phyloP scores from a whole-genome alignment of 805 yeast species.

The Zygosaccharomyces rouxii region DNA sequence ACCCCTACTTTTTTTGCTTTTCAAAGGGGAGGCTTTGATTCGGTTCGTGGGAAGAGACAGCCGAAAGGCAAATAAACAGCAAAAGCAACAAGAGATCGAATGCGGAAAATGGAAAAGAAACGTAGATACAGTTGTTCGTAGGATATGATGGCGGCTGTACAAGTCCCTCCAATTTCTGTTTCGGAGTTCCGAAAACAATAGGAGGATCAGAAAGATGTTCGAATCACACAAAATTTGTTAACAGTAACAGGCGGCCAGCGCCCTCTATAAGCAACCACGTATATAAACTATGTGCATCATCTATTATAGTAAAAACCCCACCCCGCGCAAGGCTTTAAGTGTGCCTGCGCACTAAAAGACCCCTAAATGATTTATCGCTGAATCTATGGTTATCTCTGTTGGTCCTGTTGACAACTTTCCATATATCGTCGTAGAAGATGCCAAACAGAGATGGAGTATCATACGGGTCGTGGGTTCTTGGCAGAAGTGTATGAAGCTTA shows the following conservation, averaged over 20 bases:
- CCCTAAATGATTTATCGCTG: slow-evolving; percentile 4
- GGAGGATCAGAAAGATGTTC: not conserved
- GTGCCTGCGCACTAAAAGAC: slow-evolving; percentile 5
- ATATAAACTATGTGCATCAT: not conserved
- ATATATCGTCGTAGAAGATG: slow-evolving; percentile 32
- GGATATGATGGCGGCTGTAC: not conserved
- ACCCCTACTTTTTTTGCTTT: not conserved
- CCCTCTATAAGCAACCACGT: not conserved
- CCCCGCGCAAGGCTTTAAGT: not conserved
- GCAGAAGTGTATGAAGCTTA: slow-evolving; percentile 24
- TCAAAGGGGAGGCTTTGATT: not conserved
- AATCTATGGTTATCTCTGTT: slow-evolving; percentile 7
- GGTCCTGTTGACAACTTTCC: slow-evolving; percentile 13
- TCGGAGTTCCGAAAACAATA: not conserved
- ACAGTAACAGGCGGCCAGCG: not conserved
- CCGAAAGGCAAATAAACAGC: not conserved
- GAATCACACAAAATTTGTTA: too few relatives aligned
- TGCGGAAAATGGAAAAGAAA: not conserved
- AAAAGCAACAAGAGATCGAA: not conserved
- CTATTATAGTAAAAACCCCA: too few relatives aligned
- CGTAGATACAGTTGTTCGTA: not conserved
- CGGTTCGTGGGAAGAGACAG: too few relatives aligned
- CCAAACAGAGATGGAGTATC: slow-evolving; percentile 35
- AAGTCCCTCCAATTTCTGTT: not conserved
- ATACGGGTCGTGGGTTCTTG: slow-evolving; percentile 20